phyloP scores from a whole-genome alignment of 2,329 filamentous ascomycete species.

The Sporothrix sp. region DNA sequence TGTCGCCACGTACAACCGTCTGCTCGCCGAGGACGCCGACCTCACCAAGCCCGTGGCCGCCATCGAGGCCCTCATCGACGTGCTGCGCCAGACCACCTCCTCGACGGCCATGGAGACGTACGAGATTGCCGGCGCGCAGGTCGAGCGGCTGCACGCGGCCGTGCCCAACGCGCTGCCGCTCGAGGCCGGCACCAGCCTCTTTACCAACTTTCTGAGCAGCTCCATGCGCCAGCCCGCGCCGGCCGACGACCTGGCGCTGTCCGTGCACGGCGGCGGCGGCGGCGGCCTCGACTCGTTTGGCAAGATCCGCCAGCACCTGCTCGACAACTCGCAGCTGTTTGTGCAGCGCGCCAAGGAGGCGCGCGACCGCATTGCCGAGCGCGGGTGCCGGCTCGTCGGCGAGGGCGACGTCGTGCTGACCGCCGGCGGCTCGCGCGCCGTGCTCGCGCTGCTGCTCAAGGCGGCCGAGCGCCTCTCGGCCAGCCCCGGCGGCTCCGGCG shows the following conservation, averaged over 20 bases:
- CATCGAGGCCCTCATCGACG: slow-evolving; percentile 58
- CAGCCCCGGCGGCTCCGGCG: slow-evolving; percentile 4
- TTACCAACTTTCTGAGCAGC: slow-evolving; percentile 84
- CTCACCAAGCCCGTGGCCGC: slow-evolving; percentile 86
- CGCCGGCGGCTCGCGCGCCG: slow-evolving; percentile 78
- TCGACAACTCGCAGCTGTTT: slow-evolving; percentile 80
- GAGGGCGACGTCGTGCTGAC: slow-evolving; percentile 79
- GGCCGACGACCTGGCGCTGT: neutral
- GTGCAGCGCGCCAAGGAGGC: slow-evolving; percentile 78
- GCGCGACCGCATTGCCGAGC: slow-evolving; percentile 69
- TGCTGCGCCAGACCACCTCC: slow-evolving; percentile 68
- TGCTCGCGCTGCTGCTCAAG: slow-evolving; percentile 63
- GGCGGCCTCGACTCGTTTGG: slow-evolving; percentile 56
- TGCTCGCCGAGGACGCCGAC: slow-evolving; percentile 59
- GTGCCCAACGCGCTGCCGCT: slow-evolving; percentile 86
- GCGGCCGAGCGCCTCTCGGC: slow-evolving; percentile 53
- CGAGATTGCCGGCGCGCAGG: slow-evolving; percentile 69
- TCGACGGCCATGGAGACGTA: slow-evolving; percentile 92
- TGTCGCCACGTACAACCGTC: slow-evolving; percentile 43
- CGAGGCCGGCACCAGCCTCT: slow-evolving; percentile 87
- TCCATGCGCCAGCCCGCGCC: slow-evolving; percentile 51
- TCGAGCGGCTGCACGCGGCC: slow-evolving; percentile 63
- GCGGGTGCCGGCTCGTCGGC: slow-evolving; percentile 67
- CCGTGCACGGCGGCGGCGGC: slow-evolving; percentile 12
- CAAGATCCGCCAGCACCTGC: slow-evolving; percentile 68